These are phyloP conservation scores for Phytophthora syringae DNA, from an alignment of 352 stramenopile genomes.

Conservation along the genomic window DNA sequence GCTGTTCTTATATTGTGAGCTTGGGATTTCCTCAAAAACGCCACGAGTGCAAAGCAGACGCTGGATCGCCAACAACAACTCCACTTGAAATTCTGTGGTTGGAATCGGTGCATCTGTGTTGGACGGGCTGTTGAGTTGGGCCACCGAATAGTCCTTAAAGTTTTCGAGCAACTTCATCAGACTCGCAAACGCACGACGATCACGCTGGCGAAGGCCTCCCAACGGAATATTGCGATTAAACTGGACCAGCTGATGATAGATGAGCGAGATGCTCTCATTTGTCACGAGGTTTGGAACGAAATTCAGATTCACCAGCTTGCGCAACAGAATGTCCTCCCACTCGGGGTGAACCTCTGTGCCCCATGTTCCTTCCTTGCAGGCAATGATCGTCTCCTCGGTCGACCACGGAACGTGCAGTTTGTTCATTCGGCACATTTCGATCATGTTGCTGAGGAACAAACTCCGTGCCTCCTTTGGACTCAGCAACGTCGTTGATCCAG, in stretches of 20 bases:
- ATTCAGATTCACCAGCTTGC: constrained; percentile 81
- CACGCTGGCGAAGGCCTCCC: constrained; percentile 70
- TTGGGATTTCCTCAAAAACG: constrained; percentile 88
- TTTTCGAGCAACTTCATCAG: constrained; percentile 88
- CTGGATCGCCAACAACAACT: constrained; percentile 80
- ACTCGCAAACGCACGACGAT: constrained; percentile 76
- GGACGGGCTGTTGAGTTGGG: constrained; percentile 81
- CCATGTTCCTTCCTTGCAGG: constrained; percentile 89
- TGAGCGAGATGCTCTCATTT: constrained; percentile 72
- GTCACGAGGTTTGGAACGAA: constrained; percentile 85
- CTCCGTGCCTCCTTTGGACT: constrained; percentile 81
- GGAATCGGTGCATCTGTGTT: constrained; percentile 85
- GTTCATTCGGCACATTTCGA: constrained; percentile 91
- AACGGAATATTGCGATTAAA: constrained; percentile 89
- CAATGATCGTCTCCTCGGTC: constrained; percentile 85
- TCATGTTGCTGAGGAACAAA: constrained; percentile 85
- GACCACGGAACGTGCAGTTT: constrained; percentile 89
- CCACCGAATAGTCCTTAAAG: constrained; percentile 86
- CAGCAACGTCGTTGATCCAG: constrained; percentile 75
- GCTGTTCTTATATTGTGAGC: constrained; percentile 86
- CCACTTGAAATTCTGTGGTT: constrained; percentile 83
- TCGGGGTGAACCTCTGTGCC: constrained; percentile 82
- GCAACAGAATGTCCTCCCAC: constrained; percentile 84
- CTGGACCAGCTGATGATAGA: constrained; percentile 84
- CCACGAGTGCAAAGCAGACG: constrained; percentile 81